Percentiles rank a stretch among this genome's conserved stretches.
Evolutionary conservation across 176 grass and related monocot species (phyloP).

Genomic region (Carex littledalei): DNA sequence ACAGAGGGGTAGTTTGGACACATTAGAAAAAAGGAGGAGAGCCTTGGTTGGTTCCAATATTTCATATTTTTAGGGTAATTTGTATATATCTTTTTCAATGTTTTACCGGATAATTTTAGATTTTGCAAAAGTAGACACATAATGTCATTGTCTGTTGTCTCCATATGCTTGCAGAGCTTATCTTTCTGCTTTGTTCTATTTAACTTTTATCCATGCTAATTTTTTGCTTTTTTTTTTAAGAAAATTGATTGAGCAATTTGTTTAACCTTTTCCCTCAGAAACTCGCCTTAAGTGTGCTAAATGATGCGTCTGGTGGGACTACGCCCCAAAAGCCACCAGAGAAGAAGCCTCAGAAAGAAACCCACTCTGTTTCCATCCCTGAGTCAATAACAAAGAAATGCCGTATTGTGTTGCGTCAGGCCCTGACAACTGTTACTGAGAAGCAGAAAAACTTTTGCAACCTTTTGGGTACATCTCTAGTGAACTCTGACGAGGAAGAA

Average conservation of each 20-base stretch:
- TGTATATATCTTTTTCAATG: background rate
- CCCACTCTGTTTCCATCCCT: constrained; percentile 60
- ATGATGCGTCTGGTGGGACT: constrained; percentile 52
- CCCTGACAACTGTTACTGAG: constrained; percentile 56
- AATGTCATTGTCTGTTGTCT: background rate
- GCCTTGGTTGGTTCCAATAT: background rate
- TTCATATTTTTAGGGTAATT: background rate
- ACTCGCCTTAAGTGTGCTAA: constrained; percentile 76
- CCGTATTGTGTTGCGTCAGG: constrained; percentile 53
- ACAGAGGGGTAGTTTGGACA: background rate
- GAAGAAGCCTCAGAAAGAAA: constrained; percentile 23
- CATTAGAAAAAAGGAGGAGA: background rate
- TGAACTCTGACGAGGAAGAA: constrained; percentile 82
- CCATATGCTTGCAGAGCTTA: background rate
- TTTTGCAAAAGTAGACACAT: background rate
- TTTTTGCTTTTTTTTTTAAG: background rate
- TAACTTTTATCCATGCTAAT: background rate
- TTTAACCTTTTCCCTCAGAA: constrained; percentile 48
- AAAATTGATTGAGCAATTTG: background rate
- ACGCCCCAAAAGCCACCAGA: constrained; percentile 30
- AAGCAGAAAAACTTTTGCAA: constrained; percentile 88
- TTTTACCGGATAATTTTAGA: background rate
- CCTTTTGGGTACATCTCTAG: constrained; percentile 81
- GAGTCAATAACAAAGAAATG: constrained; percentile 81
- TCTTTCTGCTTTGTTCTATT: background rate